Evolutionary conservation across 805 yeast genomes (phyloP), one percentile per base, ranked within the genome.

Genomic region (Metschnikowia orientalis): DNA sequence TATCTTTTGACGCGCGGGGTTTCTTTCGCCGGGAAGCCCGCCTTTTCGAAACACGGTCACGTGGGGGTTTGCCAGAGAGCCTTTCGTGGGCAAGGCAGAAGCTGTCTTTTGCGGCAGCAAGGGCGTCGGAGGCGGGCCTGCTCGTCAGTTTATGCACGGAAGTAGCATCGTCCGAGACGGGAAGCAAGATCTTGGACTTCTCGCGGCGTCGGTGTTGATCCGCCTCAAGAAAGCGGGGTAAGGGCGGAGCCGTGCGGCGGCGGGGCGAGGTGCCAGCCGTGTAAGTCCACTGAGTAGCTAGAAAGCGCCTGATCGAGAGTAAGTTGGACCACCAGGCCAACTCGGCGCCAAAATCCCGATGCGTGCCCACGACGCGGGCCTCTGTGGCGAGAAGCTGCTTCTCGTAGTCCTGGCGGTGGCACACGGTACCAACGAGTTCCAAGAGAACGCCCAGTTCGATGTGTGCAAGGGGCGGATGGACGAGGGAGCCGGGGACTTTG

Each of bases 171-270:
- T 18, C 20, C 6, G 20, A 18, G 20, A 18, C 8, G 8, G 6
- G 8, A 18, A 8, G 12, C 12, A 32, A 22, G n/a, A 30, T 25
- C 6, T 19, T 17, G 95, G 1, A 96, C 95, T 41, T 65, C 69
- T 2, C 96, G 95, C 5, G 68, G 56, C 10, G 82, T 76, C 5
- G 95, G 85, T 50, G 88, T 94, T 12, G 87, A 66, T 10, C 89
- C 73, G 54, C 88, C 95, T 60, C 95, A 85, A 5, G 95, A 84
- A 23, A 88, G 72, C 29, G 88, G 87, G 21, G 51, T 56, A 19
- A 52, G 54, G 26, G 58, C 38, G 53, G 46, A 30, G 14, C 23
- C 16, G 26, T 19, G 9, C 20, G 26, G 15, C 18, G 29, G n/a
- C 8, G 6, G 7, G 2, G 7, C 1, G 10, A 6, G 6, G 16